phyloP scores from a whole-genome alignment of 148 eudicot genomes.

The Cornus suecica region DNA sequence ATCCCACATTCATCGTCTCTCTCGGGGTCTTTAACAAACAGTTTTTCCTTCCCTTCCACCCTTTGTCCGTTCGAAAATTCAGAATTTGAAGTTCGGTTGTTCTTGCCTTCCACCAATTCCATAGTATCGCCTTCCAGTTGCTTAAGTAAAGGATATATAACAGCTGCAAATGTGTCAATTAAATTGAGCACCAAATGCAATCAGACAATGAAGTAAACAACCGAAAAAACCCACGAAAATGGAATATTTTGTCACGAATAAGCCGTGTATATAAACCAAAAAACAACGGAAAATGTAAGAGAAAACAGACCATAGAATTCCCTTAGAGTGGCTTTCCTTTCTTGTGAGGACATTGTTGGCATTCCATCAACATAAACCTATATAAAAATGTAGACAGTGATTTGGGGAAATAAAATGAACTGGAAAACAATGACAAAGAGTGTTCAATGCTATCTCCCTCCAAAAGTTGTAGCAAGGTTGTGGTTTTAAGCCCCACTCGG shows the following conservation, averaged over 20 bases:
- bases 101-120: slow-evolving; percentile 39
- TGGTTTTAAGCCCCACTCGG: too few relatives aligned
- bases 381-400: background rate
- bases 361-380: slow-evolving; percentile 79
- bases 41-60: slow-evolving; percentile 35
- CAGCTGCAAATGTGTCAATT: slow-evolving; percentile 45
- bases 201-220: background rate
- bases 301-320: slow-evolving; percentile 66
- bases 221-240: too few relatives aligned
- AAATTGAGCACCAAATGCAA: slow-evolving; percentile 1
- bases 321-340: slow-evolving; percentile 63
- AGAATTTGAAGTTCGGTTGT: slow-evolving; percentile 18
- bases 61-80: slow-evolving; percentile 20
- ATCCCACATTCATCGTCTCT: slow-evolving; percentile 85
- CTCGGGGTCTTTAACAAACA: slow-evolving; percentile 29
- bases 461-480: too few relatives aligned
- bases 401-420: background rate
- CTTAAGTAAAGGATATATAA: slow-evolving; percentile 77
- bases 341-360: slow-evolving; percentile 61
- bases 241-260: background rate
- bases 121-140: slow-evolving; percentile 60
- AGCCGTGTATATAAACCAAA: background rate
- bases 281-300: background rate
- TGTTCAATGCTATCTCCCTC: too few relatives aligned
- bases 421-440: background rate